Base-by-base conservation (phyloP, 2,329 filamentous ascomycete species). In the Emericellopsis cladophorae region DNA sequence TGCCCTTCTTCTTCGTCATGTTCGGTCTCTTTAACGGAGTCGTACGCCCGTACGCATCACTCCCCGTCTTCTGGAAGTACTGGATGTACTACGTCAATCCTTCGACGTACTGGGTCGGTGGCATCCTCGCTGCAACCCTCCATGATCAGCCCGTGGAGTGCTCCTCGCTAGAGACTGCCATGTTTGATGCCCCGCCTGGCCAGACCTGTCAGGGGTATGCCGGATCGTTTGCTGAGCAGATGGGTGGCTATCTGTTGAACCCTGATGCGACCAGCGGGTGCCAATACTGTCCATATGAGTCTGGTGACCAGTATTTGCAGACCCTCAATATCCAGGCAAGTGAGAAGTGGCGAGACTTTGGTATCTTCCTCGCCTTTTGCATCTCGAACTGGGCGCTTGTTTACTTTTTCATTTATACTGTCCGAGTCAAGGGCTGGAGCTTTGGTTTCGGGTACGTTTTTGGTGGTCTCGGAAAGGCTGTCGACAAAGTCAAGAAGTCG, bases 1-100 rank as follows among this genome's bases (percentile, higher is more conserved):
- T 87, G 5, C 84, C 84, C 1, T 87, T 89, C 65, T 86, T 89
- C 70, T 84, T 89, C 62, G 77, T 88, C 56, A 79, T 85, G 66
- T 80, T 84, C 51, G 72, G 70, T 33, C 60, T 85, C 21, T 88
- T 89, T 68, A 88, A 86, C 62, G 84, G 84, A 48, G 77, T 89
- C 16, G 73, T 89, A 9, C 71, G 81, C 3, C 77, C 83, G 0
- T 88, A 84, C 56, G 49, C 59, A 2, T 62, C 68, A 45, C 65
- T 88, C 26, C 74, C 76, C 0, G 73, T 74, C 22, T 85, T 87
- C 63, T 90, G 80, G 79, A 65, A 68, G 32, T 84, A 81, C 60
- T 85, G 79, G 76, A 70, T 74, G 65, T 82, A 82, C 61, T 83
- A 72, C 52, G 57, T 79, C 48, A 84, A 81, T 53, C 81, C 81